These are phyloP conservation scores for Naganishia vishniacii DNA, from an alignment of 768 basidiomycete genomes.

Conservation along the genomic window DNA sequence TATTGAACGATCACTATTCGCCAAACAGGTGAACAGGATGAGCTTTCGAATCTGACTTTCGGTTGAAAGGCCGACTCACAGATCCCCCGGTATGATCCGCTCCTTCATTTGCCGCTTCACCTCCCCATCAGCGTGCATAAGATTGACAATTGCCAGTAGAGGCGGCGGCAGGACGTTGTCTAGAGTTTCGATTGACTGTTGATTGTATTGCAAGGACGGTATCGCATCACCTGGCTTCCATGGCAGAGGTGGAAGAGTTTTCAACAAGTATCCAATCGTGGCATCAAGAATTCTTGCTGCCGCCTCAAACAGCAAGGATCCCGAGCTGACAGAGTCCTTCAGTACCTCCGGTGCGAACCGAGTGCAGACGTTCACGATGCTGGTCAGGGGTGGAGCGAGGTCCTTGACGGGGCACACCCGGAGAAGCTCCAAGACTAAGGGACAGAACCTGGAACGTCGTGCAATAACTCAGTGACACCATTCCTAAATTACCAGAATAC, in stretches of 20 bases:
- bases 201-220: neutral
- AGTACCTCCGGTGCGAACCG: conserved; percentile 52
- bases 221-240: conserved; percentile 22
- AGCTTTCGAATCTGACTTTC: neutral
- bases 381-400: conserved; percentile 67
- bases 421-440: conserved; percentile 57
- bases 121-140: conserved; percentile 62
- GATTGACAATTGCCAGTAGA: conserved; percentile 54
- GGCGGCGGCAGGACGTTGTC: conserved; percentile 34
- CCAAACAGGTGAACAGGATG: neutral
- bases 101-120: conserved; percentile 59
- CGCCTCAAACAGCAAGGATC: neutral
- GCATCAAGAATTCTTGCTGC: conserved; percentile 29
- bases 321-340: neutral
- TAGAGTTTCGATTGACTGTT: neutral
- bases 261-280: conserved; percentile 31
- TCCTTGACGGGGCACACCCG: conserved; percentile 61
- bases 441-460: neutral
- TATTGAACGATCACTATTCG: conserved; percentile 61
- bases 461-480: neutral
- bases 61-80: conserved; percentile 49
- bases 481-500: too few relatives aligned
- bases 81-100: conserved; percentile 66
- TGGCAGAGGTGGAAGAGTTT: conserved; percentile 30
- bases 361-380: conserved; percentile 75